phyloP scores from a whole-genome alignment of 306 rosid species.

The Dryas drummondii region DNA sequence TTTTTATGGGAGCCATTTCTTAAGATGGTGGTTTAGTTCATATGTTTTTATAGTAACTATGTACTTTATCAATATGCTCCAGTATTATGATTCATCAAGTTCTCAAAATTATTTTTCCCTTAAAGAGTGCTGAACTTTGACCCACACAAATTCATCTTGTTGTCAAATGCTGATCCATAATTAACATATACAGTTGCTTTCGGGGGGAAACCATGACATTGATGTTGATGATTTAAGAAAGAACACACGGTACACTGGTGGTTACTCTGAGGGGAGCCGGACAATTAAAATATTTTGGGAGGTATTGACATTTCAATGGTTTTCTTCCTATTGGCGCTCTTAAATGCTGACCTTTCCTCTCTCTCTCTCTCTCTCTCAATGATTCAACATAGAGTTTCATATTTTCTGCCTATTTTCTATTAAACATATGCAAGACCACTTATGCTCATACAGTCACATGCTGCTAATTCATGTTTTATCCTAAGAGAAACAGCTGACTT shows the following conservation, averaged over 20 bases:
- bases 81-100: background rate
- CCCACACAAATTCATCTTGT: slow-evolving; percentile 20
- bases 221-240: slow-evolving; percentile 82
- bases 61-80: background rate
- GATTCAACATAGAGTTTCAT: background rate
- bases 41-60: background rate
- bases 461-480: background rate
- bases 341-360: background rate
- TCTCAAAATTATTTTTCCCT: background rate
- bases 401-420: background rate
- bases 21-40: too few relatives aligned
- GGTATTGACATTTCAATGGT: slow-evolving; percentile 42
- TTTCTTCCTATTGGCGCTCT: background rate
- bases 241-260: slow-evolving; percentile 89
- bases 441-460: background rate
- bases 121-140: background rate
- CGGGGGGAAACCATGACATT: slow-evolving; percentile 94
- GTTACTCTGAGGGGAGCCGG: slow-evolving; percentile 82
- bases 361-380: background rate
- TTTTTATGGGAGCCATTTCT: too few relatives aligned
- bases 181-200: slow-evolving; percentile 71
- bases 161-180: slow-evolving; percentile 33
- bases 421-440: background rate
- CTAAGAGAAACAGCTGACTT: background rate
- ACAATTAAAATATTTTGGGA: slow-evolving; percentile 91